Percentiles rank a stretch among this genome's conserved stretches.
Conservation (phyloP, 441 rosid genomes). For the Brassica hybrid region DNA sequence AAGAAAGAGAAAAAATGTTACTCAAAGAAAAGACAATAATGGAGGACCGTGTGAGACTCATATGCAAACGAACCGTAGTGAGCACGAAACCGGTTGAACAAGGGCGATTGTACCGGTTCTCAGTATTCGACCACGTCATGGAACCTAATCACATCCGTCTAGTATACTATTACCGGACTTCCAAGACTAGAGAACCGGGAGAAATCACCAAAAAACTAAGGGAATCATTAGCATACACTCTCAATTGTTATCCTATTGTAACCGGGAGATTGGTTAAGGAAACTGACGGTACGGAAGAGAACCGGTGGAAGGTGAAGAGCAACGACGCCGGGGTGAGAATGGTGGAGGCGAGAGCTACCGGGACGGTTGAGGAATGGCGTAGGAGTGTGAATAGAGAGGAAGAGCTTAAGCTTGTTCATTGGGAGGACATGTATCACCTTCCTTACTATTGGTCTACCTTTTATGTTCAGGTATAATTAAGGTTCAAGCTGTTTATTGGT, state of each 20-base stretch:
- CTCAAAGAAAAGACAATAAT: constrained; percentile 7
- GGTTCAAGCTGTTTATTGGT: too few species aligned
- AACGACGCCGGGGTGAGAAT: constrained; percentile 75
- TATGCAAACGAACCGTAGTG: constrained; percentile 67
- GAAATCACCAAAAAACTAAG: constrained; percentile 51
- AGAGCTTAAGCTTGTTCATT: constrained; percentile 64
- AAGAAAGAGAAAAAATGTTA: neutral
- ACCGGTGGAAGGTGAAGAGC: constrained; percentile 64
- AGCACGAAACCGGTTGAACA: constrained; percentile 64
- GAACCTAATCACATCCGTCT: constrained; percentile 56
- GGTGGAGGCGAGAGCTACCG: constrained; percentile 62
- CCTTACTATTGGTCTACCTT: constrained; percentile 80
- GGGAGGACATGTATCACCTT: constrained; percentile 66
- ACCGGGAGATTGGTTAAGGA: constrained; percentile 61
- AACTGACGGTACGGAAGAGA: constrained; percentile 35
- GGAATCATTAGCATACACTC: constrained; percentile 55
- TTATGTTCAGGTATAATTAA: constrained; percentile 62
- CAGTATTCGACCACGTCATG: constrained; percentile 71
- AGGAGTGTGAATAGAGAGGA: constrained; percentile 53
- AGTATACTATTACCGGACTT: constrained; percentile 53
- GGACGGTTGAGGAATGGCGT: constrained; percentile 69
- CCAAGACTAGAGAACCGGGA: constrained; percentile 40
- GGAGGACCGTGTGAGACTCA: constrained; percentile 43
- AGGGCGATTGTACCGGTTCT: constrained; percentile 44
- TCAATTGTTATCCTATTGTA: constrained; percentile 53